Evolutionary conservation across 2,329 filamentous ascomycete genomes (phyloP).

Genomic region (Teratosphaeria zuluensis): DNA sequence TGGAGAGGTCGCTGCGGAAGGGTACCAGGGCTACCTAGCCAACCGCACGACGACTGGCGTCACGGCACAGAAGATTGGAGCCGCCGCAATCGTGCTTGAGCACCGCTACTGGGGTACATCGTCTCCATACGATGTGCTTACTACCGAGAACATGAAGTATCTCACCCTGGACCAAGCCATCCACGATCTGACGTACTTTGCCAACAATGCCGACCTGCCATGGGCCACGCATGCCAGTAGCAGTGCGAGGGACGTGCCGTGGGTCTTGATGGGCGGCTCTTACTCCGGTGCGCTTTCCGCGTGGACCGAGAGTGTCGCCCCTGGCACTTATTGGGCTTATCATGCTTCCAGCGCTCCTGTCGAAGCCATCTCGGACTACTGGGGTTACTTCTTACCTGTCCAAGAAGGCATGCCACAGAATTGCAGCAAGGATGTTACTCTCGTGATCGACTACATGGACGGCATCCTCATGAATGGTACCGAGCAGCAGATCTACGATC

Average conservation of each 20-base stretch:
- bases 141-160: constrained; percentile 44
- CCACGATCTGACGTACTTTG: constrained; percentile 46
- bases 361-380: constrained; percentile 47
- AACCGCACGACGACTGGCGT: constrained; percentile 41
- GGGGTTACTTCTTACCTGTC: constrained; percentile 50
- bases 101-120: constrained; percentile 52
- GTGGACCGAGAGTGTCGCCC: constrained; percentile 44
- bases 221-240: constrained; percentile 42
- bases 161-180: constrained; percentile 47
- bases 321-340: constrained; percentile 53
- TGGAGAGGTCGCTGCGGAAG: constrained; percentile 40
- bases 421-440: constrained; percentile 44
- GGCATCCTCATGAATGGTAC: constrained; percentile 21
- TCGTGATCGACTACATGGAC: constrained; percentile 44
- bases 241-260: constrained; percentile 46
- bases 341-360: constrained; percentile 48
- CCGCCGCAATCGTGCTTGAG: constrained; percentile 47
- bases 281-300: constrained; percentile 49
- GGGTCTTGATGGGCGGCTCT: constrained; percentile 48
- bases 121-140: constrained; percentile 42
- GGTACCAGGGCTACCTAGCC: constrained; percentile 42
- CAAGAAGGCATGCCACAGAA: constrained; percentile 50
- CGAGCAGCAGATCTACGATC: constrained; percentile 23
- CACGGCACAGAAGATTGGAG: constrained; percentile 44
- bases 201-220: constrained; percentile 42